Percentiles rank a stretch among this genome's conserved stretches.
Evolutionary conservation across 768 basidiomycete genomes (phyloP).

Genomic region (Suillus sp.): DNA sequence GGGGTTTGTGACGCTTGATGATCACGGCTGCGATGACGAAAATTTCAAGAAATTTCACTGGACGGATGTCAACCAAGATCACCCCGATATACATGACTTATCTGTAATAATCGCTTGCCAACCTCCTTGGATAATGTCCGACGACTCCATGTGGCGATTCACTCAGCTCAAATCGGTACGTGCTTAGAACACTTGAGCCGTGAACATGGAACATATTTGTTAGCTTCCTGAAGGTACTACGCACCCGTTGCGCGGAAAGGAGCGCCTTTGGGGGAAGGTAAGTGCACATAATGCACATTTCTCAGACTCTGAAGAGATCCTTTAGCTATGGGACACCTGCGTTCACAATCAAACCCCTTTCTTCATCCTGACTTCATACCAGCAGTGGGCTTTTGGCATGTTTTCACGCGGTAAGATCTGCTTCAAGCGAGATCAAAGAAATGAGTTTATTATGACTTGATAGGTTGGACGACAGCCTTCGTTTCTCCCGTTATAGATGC

Average conservation of each 20-base stretch:
- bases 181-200: not conserved
- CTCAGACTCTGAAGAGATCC: conserved; percentile 15
- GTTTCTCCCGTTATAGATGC: conserved; percentile 48
- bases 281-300: not conserved
- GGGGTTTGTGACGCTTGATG: conserved; percentile 41
- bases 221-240: conserved; percentile 34
- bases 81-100: conserved; percentile 30
- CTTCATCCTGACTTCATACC: conserved; percentile 63
- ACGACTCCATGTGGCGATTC: conserved; percentile 57
- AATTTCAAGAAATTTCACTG: conserved; percentile 52
- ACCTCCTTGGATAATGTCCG: conserved; percentile 59
- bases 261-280: conserved; percentile 67
- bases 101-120: conserved; percentile 58
- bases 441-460: not conserved
- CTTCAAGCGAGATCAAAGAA: not conserved
- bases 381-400: conserved; percentile 61
- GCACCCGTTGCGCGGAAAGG: conserved; percentile 47
- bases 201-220: conserved; percentile 10
- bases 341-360: conserved; percentile 48
- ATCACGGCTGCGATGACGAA: conserved; percentile 38
- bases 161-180: conserved; percentile 38
- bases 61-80: conserved; percentile 29
- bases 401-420: conserved; percentile 52
- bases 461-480: conserved; percentile 58
- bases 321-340: conserved; percentile 54